phyloP scores from a whole-genome alignment of 768 basidiomycete genomes.

The Auricularia cornea region DNA sequence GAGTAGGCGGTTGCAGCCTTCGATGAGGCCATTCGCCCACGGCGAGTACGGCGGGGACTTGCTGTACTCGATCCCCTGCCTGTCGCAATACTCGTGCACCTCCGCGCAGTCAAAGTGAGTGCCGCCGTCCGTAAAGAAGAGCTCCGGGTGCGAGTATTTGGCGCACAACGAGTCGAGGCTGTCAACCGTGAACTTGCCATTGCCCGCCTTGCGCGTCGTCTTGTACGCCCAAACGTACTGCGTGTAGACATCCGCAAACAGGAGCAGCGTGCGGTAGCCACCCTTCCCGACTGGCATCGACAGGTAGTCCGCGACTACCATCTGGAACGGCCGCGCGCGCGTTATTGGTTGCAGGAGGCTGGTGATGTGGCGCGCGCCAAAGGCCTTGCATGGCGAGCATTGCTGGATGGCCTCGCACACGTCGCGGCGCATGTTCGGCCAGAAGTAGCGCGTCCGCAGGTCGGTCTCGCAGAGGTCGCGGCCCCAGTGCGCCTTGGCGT shows the following conservation, averaged over 20 bases:
- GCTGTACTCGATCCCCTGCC: constrained; percentile 12
- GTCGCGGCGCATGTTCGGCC: constrained; percentile 5
- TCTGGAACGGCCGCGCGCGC: constrained; percentile 28
- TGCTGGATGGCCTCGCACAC: constrained; percentile 11
- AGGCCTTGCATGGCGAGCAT: constrained; percentile 24
- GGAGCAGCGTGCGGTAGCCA: constrained; percentile 19
- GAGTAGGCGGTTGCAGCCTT: constrained; percentile 26
- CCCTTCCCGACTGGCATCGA: constrained; percentile 27
- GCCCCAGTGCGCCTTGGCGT: constrained; percentile 3
- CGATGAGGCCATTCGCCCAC: constrained; percentile 33
- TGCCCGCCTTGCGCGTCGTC: constrained; percentile 3
- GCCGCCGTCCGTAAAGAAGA: constrained; percentile 32
- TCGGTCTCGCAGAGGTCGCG: background rate
- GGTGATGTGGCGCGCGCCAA: constrained; percentile 24
- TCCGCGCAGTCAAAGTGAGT: constrained; percentile 29
- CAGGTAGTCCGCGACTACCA: constrained; percentile 30
- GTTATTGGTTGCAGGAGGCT: constrained; percentile 31
- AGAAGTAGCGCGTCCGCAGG: background rate
- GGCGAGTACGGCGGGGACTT: constrained; percentile 28
- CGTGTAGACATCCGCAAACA: constrained; percentile 22
- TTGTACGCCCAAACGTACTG: constrained; percentile 19
- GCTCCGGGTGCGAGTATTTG: constrained; percentile 18
- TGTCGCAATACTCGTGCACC: constrained; percentile 20
- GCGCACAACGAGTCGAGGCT: background rate
- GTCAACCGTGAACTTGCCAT: background rate